Conservation (phyloP, 371 early-diverging fungal species). For the Conidiobolus coronatus region DNA sequence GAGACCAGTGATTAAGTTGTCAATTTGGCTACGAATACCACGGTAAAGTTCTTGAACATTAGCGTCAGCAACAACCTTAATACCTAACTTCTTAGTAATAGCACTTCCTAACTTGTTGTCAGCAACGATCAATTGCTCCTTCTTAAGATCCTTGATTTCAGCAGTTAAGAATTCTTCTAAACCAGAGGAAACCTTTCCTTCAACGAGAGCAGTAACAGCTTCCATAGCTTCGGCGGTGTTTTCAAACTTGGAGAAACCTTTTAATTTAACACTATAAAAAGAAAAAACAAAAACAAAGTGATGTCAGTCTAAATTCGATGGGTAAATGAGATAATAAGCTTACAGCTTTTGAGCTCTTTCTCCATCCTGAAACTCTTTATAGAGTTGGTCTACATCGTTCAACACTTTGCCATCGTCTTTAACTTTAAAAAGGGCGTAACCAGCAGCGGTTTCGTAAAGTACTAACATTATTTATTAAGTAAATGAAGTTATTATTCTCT, state of each 20-base stretch:
- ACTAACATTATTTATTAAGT: constrained; percentile 42
- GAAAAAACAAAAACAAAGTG: constrained; percentile 3
- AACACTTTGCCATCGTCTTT: constrained; percentile 50
- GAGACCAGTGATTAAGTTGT: constrained; percentile 38
- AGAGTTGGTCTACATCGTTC: constrained; percentile 42
- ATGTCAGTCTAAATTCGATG: background rate
- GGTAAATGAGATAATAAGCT: constrained; percentile 6
- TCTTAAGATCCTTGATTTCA: constrained; percentile 65
- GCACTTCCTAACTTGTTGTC: constrained; percentile 71
- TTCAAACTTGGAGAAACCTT: constrained; percentile 89
- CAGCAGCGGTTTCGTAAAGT: constrained; percentile 71
- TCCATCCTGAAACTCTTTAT: constrained; percentile 51
- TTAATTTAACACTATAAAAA: constrained; percentile 56
- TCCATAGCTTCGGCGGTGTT: constrained; percentile 90
- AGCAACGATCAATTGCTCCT: constrained; percentile 75
- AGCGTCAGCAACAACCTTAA: constrained; percentile 69
- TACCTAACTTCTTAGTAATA: constrained; percentile 79
- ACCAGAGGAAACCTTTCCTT: constrained; percentile 80
- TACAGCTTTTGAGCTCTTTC: constrained; percentile 58
- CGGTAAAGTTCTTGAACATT: constrained; percentile 76
- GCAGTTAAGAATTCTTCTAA: constrained; percentile 68
- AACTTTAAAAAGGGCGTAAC: constrained; percentile 72
- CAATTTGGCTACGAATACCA: constrained; percentile 74
- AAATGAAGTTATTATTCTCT: background rate
- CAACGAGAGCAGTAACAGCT: constrained; percentile 82